A percentile compares a stretch with the other conserved stretches of the same genome.
phyloP scores from a whole-genome alignment of 1,139 yeast species.

The Geotrichum klebahnii region DNA sequence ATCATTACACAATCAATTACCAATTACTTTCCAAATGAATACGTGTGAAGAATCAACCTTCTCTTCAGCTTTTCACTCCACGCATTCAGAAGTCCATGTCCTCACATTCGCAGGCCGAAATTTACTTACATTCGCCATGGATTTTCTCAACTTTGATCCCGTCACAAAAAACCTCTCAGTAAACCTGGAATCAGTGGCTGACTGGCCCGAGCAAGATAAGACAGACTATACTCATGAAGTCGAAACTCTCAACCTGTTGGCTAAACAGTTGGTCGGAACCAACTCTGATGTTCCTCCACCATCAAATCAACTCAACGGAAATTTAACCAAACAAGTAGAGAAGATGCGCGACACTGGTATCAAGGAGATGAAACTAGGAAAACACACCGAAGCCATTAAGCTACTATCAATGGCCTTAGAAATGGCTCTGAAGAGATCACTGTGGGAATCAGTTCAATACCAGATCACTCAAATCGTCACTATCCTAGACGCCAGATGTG shows the following conservation, averaged over 20 bases:
- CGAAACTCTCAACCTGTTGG: constrained; percentile 59
- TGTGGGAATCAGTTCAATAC: constrained; percentile 79
- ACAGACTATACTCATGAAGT: constrained; percentile 40
- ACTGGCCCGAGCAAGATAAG: constrained; percentile 10
- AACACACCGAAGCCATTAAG: constrained; percentile 67
- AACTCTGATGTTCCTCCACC: constrained; percentile 67
- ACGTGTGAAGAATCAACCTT: no score
- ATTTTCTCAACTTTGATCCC: constrained; percentile 13
- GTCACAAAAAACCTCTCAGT: constrained; percentile 15
- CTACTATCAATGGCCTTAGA: constrained; percentile 75
- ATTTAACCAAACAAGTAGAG: constrained; percentile 55
- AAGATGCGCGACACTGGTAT: constrained; percentile 74
- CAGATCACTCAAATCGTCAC: constrained; percentile 73
- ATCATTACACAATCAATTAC: no score
- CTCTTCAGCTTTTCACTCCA: no score
- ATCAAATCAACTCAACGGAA: constrained; percentile 47
- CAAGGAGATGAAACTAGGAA: constrained; percentile 55
- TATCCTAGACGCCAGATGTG: constrained; percentile 76
- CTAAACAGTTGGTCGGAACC: constrained; percentile 54
- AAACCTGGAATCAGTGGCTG: neutral
- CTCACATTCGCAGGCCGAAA: neutral
- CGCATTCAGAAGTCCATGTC: constrained; percentile 1
- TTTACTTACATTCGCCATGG: constrained; percentile 8
- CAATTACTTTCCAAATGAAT: no score
- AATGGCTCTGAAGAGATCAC: constrained; percentile 73